Conservation (phyloP, 2,329 filamentous ascomycete genomes). For the Ceratocystis cubensis region DNA sequence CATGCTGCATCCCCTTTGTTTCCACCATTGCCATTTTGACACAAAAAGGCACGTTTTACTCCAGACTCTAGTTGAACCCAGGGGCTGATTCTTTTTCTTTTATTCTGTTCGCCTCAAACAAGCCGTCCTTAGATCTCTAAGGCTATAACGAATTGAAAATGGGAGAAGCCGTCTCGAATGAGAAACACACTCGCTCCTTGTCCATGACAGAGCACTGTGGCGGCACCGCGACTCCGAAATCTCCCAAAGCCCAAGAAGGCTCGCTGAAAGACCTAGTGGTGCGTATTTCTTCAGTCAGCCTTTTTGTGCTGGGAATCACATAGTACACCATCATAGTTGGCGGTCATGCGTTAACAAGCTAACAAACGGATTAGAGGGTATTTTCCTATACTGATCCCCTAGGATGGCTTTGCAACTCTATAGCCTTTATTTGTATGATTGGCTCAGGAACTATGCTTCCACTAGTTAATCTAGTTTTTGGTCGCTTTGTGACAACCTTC, state of each 20-base stretch:
- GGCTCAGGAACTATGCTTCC: constrained; percentile 33
- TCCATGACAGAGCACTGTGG: too few relatives aligned
- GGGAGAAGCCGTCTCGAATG: too few relatives aligned
- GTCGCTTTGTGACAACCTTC: constrained; percentile 42
- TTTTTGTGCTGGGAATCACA: not conserved
- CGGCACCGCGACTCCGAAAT: not conserved
- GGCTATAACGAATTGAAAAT: too few relatives aligned
- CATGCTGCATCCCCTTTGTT: too few relatives aligned
- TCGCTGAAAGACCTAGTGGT: not conserved
- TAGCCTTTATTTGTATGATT: constrained; percentile 30
- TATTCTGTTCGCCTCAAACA: too few relatives aligned
- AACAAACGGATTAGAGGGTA: constrained; percentile 26
- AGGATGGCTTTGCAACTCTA: constrained; percentile 30
- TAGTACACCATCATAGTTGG: not conserved
- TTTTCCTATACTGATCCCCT: constrained; percentile 31
- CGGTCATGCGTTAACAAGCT: not conserved
- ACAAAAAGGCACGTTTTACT: too few relatives aligned
- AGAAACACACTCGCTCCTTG: too few relatives aligned
- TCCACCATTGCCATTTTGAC: too few relatives aligned
- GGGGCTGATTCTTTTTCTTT: too few relatives aligned
- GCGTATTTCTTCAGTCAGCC: not conserved
- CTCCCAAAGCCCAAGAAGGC: not conserved
- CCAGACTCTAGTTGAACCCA: too few relatives aligned
- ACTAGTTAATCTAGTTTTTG: constrained; percentile 48
- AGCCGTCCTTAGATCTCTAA: too few relatives aligned